These are phyloP conservation scores for Mortierella sp. DNA, from an alignment of 371 early-diverging fungal genomes.

Conservation along the genomic window DNA sequence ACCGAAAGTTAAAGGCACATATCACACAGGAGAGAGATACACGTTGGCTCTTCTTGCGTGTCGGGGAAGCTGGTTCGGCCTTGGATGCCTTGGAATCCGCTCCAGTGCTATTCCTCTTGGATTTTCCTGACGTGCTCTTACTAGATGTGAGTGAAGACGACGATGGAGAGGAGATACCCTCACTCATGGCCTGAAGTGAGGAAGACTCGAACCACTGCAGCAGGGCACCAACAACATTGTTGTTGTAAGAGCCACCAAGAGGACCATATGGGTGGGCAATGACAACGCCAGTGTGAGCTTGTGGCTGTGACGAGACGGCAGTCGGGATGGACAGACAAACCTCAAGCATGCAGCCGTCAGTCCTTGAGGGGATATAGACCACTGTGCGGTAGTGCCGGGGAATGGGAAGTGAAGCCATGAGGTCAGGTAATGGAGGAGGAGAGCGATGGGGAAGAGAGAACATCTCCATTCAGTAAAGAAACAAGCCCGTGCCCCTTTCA, in stretches of 20 bases:
- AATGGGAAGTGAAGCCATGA: conserved; percentile 50
- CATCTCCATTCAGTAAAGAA: too few relatives aligned
- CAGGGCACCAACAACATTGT: conserved; percentile 46
- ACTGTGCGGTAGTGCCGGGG: conserved; percentile 37
- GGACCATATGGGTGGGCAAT: conserved; percentile 53
- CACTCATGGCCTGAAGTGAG: conserved; percentile 16
- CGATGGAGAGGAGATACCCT: conserved; percentile 7
- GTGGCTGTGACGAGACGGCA: conserved; percentile 21
- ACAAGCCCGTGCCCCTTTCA: too few relatives aligned
- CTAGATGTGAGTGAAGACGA: not conserved
- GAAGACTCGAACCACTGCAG: conserved; percentile 53
- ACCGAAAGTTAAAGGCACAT: conserved; percentile 63
- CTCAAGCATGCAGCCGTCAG: conserved; percentile 45
- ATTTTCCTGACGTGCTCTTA: not conserved
- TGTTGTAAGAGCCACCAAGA: conserved; percentile 47
- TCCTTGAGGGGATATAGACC: conserved; percentile 41
- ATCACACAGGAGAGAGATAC: conserved; percentile 40
- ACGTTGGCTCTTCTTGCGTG: conserved; percentile 5
- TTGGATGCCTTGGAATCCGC: not conserved
- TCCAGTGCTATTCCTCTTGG: conserved; percentile 4
- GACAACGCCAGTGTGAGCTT: conserved; percentile 38
- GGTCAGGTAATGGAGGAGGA: not conserved
- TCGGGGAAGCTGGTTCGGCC: not conserved
- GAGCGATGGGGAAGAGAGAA: not conserved
- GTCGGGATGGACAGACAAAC: conserved; percentile 45